Base-by-base conservation (phyloP, 768 basidiomycete genomes). In the Suillus placidus region DNA sequence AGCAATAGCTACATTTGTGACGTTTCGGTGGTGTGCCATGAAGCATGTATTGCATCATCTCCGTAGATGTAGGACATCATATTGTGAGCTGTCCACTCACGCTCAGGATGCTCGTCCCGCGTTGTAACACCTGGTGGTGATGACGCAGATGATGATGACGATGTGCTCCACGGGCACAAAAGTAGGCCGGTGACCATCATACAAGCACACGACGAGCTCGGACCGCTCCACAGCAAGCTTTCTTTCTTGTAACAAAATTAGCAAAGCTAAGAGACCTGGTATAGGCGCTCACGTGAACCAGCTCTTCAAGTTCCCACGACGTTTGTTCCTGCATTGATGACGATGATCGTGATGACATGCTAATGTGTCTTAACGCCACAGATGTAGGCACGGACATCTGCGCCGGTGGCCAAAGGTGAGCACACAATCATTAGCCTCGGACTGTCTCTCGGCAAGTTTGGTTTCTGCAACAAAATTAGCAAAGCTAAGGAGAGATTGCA, bases 21-120 rank as follows among this genome's bases (percentile, higher is more conserved):
- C 30, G 26, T 51, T 60, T 60, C 57, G 40, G 45, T 61, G 40
- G 34, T 54, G 37, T 60, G 34, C 34, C 52, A 65, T 61, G 38
- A 32, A 30, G 63, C 35, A 40, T 51, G 34, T 34, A 68, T 43
- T 32, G 30, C 42, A 43, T 66, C 71, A 73, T 69, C 62, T 69
- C 71, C 73, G 66, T 34, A 16, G 16, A 38, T 38, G 9, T 26
- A n/a, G 30, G 55, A 65, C 54, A 61, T 69, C 69, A 49, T 68
- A 66, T 58, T 42, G 38, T 18, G 32, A 38, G 45, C 1, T 62
- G 45, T 61, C 63, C 56, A 35, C 61, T 60, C 58, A 43, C 54
- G 43, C 58, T 62, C 60, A 62, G 37, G 63, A 64, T 61, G 35
- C 10, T 37, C 55, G 37, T 57, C 23, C 37, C n/a, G 37, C 35